Conservation (phyloP, 1,284 basidiomycete genomes). For the Puccinia horiana region DNA sequence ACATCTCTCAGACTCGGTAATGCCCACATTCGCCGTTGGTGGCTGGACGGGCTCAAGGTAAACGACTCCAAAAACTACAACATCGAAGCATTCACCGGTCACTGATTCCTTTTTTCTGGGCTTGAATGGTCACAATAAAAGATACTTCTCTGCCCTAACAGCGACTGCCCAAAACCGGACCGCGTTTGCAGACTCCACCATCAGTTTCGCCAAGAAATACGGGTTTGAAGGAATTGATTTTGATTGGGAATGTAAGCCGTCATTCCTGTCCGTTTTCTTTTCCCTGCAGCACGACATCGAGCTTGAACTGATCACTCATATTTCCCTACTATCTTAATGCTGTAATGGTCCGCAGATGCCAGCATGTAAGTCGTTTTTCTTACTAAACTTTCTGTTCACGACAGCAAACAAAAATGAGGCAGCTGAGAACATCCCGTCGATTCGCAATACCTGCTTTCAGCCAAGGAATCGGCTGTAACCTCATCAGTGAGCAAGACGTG, state of each 20-base stretch:
- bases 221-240: slow-evolving; percentile 42
- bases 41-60: slow-evolving; percentile 42
- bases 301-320: neutral
- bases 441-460: neutral
- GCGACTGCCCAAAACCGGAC: slow-evolving; percentile 45
- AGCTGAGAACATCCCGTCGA: neutral
- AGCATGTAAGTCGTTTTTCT: slow-evolving; percentile 25
- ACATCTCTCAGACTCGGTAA: slow-evolving; percentile 7
- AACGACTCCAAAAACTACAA: neutral
- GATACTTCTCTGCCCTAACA: slow-evolving; percentile 34
- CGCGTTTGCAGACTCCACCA: slow-evolving; percentile 23
- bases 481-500: slow-evolving; percentile 13
- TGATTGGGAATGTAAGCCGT: slow-evolving; percentile 49
- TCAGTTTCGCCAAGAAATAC: slow-evolving; percentile 44
- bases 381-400: neutral
- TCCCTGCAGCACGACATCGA: neutral
- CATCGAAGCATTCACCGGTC: neutral
- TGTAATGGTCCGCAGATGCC: slow-evolving; percentile 23
- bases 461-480: slow-evolving; percentile 47
- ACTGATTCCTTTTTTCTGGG: neutral
- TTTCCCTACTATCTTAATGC: neutral
- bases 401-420: neutral
- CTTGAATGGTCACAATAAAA: neutral
- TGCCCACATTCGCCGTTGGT: slow-evolving; percentile 21
- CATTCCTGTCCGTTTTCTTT: neutral